Evolutionary conservation across 768 basidiomycete genomes (phyloP), one percentile per base, ranked within the genome.

Genomic region (Porphyrellus cyaneotinctus): DNA sequence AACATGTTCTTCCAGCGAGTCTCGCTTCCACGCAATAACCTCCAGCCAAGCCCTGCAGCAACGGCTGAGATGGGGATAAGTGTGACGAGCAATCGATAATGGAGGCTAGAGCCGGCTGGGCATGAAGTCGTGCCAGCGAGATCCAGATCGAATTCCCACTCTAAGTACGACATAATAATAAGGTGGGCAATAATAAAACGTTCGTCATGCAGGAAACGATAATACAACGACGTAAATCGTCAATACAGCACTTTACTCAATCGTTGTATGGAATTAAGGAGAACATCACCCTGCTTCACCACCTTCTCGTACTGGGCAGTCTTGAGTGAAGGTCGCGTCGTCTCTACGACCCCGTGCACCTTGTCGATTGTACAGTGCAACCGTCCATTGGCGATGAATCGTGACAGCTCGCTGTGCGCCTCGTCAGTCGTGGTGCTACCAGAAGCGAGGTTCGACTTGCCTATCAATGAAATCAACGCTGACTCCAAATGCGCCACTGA

Each of bases 341-440:
- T 97, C 73, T 94, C 90, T 15, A 97, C 93, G 33, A 97, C 80
- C 0, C 93, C 91, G 51, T 87, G 79, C n/a, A 98, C 95, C 63
- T 91, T 91, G 76, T 98, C 95, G 54, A 98, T 97, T 1, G 85
- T 84, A 60, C 87, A 89, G 63, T 91, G 84, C 45, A 99, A 71
- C 12, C 95, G 78, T 22, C 89, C 88, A 14, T 82, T 81, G 15
- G 94, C 87, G 59, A 99, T 97, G 74, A 97, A 95, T 8, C 85
- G 81, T 28, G 91, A 91, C 32, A 98, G 77, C 64, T 99, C 95
- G 60, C 91, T 94, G 61, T 20, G 39, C 4, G 13, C n/a, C n/a
- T 38, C 20, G 11, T 49, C 7, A 54, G 46, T 41, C 30, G 33
- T 20, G 12, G 11, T 45, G 15, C 13, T 24, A 46, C 53, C 26